Evolutionary conservation across 148 eudicot genomes (phyloP), one percentile per base, ranked within the genome.

Genomic region (Camellia japonica): DNA sequence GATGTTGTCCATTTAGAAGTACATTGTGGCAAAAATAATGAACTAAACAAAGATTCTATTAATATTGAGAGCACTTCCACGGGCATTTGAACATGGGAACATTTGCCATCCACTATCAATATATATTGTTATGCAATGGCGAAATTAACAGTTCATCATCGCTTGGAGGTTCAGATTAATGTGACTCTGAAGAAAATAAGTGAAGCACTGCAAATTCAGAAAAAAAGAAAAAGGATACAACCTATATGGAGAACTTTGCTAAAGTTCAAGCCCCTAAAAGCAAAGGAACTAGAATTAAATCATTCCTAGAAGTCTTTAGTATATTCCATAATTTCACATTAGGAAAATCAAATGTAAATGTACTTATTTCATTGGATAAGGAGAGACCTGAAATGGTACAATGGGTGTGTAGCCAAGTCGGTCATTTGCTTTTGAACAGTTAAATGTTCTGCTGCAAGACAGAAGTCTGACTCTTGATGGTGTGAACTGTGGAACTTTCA

Each of bases 401-500:
- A 94, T 86, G 14, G 99, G 99, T 76, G 94, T 83, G 84, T 97
- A 97, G 83, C 99, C 98, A 82, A 97, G 91, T n/a, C 80, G 91
- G 55, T 97, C 98, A 80, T 88, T 90, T 86, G 97, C 99, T 86
- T 92, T 97, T 54, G 98, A 92, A 86, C 89, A 83, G 82, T 78
- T 84, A 80, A 94, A 97, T 59, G 98, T 94, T 85, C 99, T 89
- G 86, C 84, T 87, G 86, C 90, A 79, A 73, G 97, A 89, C 20
- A 92, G 87, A 67, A 97, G 97, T 79, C 98, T 87, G 78, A 97
- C 86, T 87, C 99, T 91, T 77, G 98, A 94, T 73, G 99, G 98
- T 73, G 97, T 97, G 75, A 97, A 81, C 88, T 94, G 99, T 43
- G 99, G 99, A 74, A 94, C 99, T 87, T 92, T 94, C 99, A 94